Base-by-base conservation (phyloP, 2,329 filamentous ascomycete genomes). In the Monosporascus sp. region DNA sequence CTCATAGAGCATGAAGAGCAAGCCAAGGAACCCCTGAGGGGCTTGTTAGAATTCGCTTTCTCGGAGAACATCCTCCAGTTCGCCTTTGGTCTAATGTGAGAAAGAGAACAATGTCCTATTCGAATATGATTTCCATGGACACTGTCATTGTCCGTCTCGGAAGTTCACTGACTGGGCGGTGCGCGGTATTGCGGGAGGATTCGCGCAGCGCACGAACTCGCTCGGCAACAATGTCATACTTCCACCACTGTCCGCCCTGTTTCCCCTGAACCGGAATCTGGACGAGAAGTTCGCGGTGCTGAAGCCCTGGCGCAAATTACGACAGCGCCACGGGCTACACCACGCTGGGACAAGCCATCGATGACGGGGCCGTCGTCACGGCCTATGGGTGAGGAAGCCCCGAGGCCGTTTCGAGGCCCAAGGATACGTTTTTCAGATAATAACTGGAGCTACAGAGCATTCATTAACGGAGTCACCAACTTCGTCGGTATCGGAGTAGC, bases 61-160 rank as follows among this genome's bases (percentile, higher is more conserved):
- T 82, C 87, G 58, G 87, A 88, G 53, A 89, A 90, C 60, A 87
- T 90, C 47, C 76, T 90, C 25, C 84, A 90, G 67, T 87, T 90
- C 54, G 87, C 87, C 17, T 84, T 90, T 60, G 87, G 87, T 59
- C 72, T 90, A 58, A 90, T 90, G 85, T 88, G 64, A 67, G 75
- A 69, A n/a, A 17, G 7, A 45, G 18, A 48, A 18, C 20, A 14
- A 5, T 17, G 27, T 47, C 43, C 20, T 31, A 41, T n/a, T 18
- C 20, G 24, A 37, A 22, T 43, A 38, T 49, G 31, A 11, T 48
- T 48, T 48, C 37, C 15, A 20, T 51, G 35, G 25, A 18, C 27
- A 27, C 27, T 49, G 44, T 20, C 49, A 25, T 24, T 48, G 15
- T 48, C 51, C 37, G 24, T 56, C 47, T 39, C 47, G 31, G 52